These are phyloP conservation scores for Penicillium sp. DNA, from an alignment of 2,329 filamentous ascomycete genomes.

Conservation along the genomic window DNA sequence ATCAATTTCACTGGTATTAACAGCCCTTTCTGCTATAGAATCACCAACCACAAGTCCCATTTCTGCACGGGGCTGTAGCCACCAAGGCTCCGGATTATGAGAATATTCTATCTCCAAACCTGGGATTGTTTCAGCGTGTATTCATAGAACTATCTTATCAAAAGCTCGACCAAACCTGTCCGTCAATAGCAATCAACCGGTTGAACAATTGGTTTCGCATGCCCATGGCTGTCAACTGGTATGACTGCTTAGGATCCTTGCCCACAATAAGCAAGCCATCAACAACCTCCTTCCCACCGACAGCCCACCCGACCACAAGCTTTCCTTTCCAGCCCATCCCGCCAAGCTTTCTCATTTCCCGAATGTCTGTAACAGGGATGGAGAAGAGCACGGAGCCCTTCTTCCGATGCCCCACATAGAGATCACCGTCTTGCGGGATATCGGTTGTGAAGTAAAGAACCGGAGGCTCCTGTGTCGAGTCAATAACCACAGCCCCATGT, in stretches of 20 bases:
- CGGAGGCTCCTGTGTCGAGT: conserved; percentile 33
- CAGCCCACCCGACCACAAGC: conserved; percentile 77
- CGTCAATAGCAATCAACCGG: conserved; percentile 71
- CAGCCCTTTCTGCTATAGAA: background rate
- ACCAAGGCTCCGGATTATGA: background rate
- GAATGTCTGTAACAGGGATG: conserved; percentile 68
- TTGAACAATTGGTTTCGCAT: conserved; percentile 80
- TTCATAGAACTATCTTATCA: conserved; percentile 36
- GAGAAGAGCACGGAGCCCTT: conserved; percentile 64
- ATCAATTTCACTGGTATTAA: background rate
- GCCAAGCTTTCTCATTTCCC: conserved; percentile 74
- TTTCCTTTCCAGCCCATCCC: conserved; percentile 84
- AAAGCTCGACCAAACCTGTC: conserved; percentile 82
- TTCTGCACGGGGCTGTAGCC: no score
- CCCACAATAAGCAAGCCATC: conserved; percentile 71
- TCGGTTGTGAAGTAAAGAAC: conserved; percentile 63
- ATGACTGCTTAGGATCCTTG: conserved; percentile 51
- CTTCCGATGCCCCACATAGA: conserved; percentile 51
- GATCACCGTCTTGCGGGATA: conserved; percentile 34
- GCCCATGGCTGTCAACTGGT: conserved; percentile 69
- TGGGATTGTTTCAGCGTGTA: conserved; percentile 24
- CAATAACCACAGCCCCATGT: conserved; percentile 70
- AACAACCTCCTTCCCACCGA: conserved; percentile 67
- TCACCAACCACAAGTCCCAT: background rate
- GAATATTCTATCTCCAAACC: conserved; percentile 24